Percentiles rank a stretch among this genome's conserved stretches.
Evolutionary conservation across 2,329 filamentous ascomycete species (phyloP).

Genomic region (Exophiala oligosperma): DNA sequence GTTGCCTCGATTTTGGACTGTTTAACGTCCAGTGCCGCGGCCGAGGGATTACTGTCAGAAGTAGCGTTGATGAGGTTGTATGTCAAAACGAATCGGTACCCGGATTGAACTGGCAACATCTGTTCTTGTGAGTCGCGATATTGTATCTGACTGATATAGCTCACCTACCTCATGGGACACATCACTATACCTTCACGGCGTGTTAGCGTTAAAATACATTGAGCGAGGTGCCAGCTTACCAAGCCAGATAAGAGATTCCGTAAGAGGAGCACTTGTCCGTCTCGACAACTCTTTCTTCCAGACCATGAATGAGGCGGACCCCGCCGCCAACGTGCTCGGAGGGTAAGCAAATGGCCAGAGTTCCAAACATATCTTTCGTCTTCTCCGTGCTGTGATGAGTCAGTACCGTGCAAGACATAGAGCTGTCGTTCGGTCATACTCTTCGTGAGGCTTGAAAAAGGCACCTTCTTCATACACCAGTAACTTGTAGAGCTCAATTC

Average conservation of each 20-base stretch:
- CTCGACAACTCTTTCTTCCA: slow-evolving; percentile 32
- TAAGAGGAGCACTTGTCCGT: slow-evolving; percentile 34
- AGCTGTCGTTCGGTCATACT: slow-evolving; percentile 26
- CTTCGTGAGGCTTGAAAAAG: slow-evolving; percentile 50
- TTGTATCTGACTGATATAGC: neutral
- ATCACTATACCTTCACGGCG: slow-evolving; percentile 39
- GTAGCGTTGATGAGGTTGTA: slow-evolving; percentile 51
- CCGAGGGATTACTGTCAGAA: neutral
- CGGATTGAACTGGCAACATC: slow-evolving; percentile 44
- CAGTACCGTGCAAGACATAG: neutral
- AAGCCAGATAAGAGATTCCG: slow-evolving; percentile 29
- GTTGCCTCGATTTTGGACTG: neutral
- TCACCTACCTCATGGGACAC: slow-evolving; percentile 50
- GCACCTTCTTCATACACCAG: slow-evolving; percentile 52
- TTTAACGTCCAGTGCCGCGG: neutral
- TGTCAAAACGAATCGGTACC: slow-evolving; percentile 52
- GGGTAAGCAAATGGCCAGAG: slow-evolving; percentile 51
- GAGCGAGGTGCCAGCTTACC: slow-evolving; percentile 38
- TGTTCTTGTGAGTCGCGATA: slow-evolving; percentile 3
- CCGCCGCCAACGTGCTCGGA: slow-evolving; percentile 50
- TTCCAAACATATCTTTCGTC: slow-evolving; percentile 51
- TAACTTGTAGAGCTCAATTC: slow-evolving; percentile 48
- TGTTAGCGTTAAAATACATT: neutral
- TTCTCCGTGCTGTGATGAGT: slow-evolving; percentile 40
- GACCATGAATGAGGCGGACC: slow-evolving; percentile 42